Conservation (phyloP, 306 rosid genomes). For the Mimosa bimucronata region DNA sequence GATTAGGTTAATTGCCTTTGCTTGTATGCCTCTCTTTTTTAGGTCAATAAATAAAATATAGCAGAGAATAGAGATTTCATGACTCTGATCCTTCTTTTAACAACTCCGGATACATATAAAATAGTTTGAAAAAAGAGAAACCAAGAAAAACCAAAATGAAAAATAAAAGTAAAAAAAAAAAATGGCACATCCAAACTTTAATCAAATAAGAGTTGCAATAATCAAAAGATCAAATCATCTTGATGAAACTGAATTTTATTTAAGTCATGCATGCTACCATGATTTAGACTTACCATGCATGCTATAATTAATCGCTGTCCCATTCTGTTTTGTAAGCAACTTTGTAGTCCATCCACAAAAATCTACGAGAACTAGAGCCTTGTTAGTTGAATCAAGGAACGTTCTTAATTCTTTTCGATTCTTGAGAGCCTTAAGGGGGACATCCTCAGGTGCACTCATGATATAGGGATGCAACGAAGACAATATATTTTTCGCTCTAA, state of each 20-base stretch:
- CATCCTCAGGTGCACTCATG: constrained; percentile 50
- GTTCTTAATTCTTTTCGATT: constrained; percentile 49
- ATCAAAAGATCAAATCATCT: constrained; percentile 2
- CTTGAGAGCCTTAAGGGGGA: constrained; percentile 58
- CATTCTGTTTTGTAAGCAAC: constrained; percentile 56
- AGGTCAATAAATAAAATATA: background rate
- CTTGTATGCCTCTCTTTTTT: background rate
- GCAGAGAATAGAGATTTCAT: background rate
- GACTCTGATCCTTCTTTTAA: background rate
- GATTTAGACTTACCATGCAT: constrained; percentile 46
- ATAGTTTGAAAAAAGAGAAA: background rate
- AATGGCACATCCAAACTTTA: background rate
- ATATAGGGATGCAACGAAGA: constrained; percentile 54
- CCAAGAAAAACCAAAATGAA: background rate
- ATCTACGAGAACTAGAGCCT: constrained; percentile 71
- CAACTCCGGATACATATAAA: background rate
- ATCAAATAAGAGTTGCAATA: background rate
- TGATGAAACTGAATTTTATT: constrained; percentile 13
- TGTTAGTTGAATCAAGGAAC: constrained; percentile 74
- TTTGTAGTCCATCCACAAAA: constrained; percentile 83
- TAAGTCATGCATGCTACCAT: background rate
- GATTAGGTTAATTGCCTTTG: background rate
- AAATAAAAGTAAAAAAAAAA: background rate
- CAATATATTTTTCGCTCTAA: constrained; percentile 55
- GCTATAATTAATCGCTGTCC: constrained; percentile 44